Conservation (phyloP, 2,329 filamentous ascomycete genomes). For the Botryotinia narcissicola region DNA sequence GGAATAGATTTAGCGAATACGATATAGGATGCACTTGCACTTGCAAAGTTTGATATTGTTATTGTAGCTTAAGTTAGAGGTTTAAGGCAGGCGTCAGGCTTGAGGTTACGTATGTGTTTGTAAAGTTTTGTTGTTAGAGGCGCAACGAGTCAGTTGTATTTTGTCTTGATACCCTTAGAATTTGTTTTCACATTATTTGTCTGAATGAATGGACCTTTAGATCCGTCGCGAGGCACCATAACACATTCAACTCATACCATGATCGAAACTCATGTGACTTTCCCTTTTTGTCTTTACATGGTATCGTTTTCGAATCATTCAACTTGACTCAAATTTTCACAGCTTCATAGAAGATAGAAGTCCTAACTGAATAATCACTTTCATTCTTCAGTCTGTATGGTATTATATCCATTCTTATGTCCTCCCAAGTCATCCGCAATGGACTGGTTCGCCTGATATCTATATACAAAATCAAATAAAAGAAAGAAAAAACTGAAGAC, state of each 20-base stretch:
- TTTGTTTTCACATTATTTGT: not conserved
- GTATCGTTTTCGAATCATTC: not conserved
- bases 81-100: not conserved
- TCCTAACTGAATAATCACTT: not conserved
- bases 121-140: not conserved
- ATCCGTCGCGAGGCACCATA: not conserved
- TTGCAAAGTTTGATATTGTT: not conserved
- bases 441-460: conserved; percentile 47
- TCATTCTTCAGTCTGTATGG: not conserved
- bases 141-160: not conserved
- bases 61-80: not conserved
- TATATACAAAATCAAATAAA: not conserved
- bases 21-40: not conserved
- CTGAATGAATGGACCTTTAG: not conserved
- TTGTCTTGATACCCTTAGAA: not conserved
- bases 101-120: not conserved
- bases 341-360: not conserved
- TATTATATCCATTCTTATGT: not conserved
- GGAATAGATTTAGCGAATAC: not conserved
- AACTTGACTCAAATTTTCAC: not conserved
- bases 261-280: not conserved
- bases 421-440: not conserved
- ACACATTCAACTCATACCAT: not conserved
- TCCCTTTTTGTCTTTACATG: not conserved
- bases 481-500: not conserved